Conservation (phyloP, 495 filamentous ascomycete species). For the Oidiodendron maius region DNA sequence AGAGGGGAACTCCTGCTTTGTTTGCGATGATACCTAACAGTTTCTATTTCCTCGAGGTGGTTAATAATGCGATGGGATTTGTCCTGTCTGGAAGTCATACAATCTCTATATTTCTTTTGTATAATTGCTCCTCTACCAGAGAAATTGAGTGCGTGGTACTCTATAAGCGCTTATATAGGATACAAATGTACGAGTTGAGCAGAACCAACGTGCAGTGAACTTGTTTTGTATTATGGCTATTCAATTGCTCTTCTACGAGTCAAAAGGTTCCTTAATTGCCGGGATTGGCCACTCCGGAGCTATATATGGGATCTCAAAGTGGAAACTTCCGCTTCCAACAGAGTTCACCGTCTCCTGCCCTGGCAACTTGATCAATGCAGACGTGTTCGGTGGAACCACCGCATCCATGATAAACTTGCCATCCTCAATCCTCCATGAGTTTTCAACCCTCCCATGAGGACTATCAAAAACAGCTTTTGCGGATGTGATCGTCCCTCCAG, state of each 20-base stretch:
- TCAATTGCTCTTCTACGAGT: neutral
- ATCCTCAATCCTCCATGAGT: conserved; percentile 13
- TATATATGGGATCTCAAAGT: conserved; percentile 8
- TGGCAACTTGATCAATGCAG: conserved; percentile 13
- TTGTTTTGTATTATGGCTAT: too few species aligned
- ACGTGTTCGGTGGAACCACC: conserved; percentile 17
- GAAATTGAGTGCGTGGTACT: too few species aligned
- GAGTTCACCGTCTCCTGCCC: conserved; percentile 5
- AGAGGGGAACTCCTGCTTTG: too few species aligned
- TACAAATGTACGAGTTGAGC: too few species aligned
- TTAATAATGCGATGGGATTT: too few species aligned
- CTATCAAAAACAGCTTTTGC: conserved; percentile 10
- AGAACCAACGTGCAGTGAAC: too few species aligned
- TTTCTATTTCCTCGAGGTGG: too few species aligned
- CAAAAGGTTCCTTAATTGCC: conserved; percentile 4
- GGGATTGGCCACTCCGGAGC: conserved; percentile 13
- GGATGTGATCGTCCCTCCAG: conserved; percentile 15
- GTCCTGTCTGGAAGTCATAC: too few species aligned
- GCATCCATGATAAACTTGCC: conserved; percentile 12
- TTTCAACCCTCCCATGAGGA: conserved; percentile 15
- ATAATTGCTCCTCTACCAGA: too few species aligned
- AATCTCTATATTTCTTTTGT: too few species aligned
- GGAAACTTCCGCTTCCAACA: conserved; percentile 17
- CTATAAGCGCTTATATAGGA: too few species aligned
- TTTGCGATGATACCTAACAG: too few species aligned